These are phyloP conservation scores for Fraxinus americana DNA, from an alignment of 257 asterid genomes.

Conservation along the genomic window DNA sequence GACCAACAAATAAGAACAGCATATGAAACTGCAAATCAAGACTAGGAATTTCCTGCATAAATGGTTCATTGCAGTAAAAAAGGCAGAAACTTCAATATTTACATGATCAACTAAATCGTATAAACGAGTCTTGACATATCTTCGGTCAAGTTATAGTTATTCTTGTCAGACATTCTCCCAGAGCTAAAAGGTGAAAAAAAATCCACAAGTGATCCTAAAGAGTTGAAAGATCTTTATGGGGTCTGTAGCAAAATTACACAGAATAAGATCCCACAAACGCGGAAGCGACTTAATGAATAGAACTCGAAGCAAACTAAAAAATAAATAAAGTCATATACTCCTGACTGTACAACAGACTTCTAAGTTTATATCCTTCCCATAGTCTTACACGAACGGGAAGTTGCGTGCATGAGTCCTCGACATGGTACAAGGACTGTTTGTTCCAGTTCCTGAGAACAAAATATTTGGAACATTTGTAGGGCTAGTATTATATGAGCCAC, in stretches of 20 bases:
- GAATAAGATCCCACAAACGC: neutral
- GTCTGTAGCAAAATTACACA: neutral
- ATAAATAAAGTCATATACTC: neutral
- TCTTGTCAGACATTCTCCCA: neutral
- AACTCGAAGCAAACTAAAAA: neutral
- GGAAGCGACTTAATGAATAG: neutral
- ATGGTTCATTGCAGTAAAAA: neutral
- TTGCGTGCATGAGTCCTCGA: neutral
- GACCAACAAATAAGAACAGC: neutral
- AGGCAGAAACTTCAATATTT: neutral
- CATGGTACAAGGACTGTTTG: neutral
- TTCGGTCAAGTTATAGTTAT: neutral
- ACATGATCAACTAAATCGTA: neutral
- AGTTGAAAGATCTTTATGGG: neutral
- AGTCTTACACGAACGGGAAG: neutral
- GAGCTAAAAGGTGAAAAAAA: neutral
- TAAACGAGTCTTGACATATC: neutral
- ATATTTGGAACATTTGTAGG: constrained; percentile 34
- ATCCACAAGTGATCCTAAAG: neutral
- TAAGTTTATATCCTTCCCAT: neutral
- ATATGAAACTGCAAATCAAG: neutral
- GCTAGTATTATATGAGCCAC: constrained; percentile 32
- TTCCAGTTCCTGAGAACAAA: constrained; percentile 29
- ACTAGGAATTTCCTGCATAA: neutral
- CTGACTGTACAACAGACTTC: neutral